Evolutionary conservation across 331 rosid genomes (phyloP).

Genomic region (Quercus phellos): DNA sequence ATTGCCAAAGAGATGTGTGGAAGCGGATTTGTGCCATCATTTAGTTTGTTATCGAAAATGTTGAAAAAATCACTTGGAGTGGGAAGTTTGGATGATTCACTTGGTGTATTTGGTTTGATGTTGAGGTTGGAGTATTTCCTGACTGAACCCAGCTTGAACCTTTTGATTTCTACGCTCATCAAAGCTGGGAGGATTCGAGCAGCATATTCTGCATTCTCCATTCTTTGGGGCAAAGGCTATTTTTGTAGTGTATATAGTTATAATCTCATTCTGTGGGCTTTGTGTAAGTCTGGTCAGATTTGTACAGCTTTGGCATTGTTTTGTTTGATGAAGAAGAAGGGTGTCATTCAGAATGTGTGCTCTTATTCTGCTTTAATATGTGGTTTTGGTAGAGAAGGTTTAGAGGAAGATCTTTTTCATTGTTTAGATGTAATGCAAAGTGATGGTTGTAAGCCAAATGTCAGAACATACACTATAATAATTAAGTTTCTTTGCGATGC

Average conservation of each 20-base stretch:
- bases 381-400: slow-evolving; percentile 40
- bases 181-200: slow-evolving; percentile 28
- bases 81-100: slow-evolving; percentile 22
- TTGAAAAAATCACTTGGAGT: slow-evolving; percentile 26
- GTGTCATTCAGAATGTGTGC: slow-evolving; percentile 27
- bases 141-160: slow-evolving; percentile 23
- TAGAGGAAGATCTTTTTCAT: slow-evolving; percentile 22
- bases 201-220: slow-evolving; percentile 16
- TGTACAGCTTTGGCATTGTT: slow-evolving; percentile 30
- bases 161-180: slow-evolving; percentile 30
- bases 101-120: slow-evolving; percentile 28
- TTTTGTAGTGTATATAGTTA: slow-evolving; percentile 23
- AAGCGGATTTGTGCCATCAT: slow-evolving; percentile 35
- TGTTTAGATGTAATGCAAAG: slow-evolving; percentile 35
- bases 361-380: slow-evolving; percentile 43
- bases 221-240: slow-evolving; percentile 16
- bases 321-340: slow-evolving; percentile 41
- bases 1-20: slow-evolving; percentile 34
- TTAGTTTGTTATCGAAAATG: slow-evolving; percentile 24
- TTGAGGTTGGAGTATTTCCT: slow-evolving; percentile 34
- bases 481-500: slow-evolving; percentile 42
- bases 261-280: slow-evolving; percentile 37
- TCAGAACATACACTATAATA: slow-evolving; percentile 32
- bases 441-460: slow-evolving; percentile 39
- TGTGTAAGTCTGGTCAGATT: slow-evolving; percentile 34